A percentile compares a stretch with the other conserved stretches of the same genome.
Conservation (phyloP, 1,284 basidiomycete species). For the Kwoniella shivajii region DNA sequence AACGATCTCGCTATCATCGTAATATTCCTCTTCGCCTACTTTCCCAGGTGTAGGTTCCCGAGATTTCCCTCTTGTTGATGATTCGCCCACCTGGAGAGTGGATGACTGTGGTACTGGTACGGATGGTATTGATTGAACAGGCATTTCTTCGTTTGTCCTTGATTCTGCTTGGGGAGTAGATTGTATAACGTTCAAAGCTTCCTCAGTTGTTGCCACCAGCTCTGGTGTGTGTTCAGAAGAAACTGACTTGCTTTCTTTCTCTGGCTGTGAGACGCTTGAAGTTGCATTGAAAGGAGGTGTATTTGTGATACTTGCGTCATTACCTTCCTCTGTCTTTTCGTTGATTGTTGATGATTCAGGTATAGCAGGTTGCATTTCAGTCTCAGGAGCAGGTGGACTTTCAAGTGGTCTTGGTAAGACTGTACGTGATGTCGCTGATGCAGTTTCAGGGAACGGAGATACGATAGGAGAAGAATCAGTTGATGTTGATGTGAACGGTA, state of each 20-base stretch:
- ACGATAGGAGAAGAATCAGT: neutral
- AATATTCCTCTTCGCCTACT: neutral
- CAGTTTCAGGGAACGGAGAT: constrained; percentile 2
- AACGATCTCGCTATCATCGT: constrained; percentile 1
- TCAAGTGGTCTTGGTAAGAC: constrained; percentile 5
- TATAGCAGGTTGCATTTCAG: constrained; percentile 15
- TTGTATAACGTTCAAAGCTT: constrained; percentile 3
- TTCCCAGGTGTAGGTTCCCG: neutral
- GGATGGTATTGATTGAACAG: neutral
- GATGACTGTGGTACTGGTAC: constrained; percentile 1
- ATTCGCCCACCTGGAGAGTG: constrained; percentile 2
- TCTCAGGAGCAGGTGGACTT: constrained; percentile 17
- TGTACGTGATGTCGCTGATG: neutral
- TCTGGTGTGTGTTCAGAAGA: constrained; percentile 1
- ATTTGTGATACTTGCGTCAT: neutral
- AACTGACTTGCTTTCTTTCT: neutral
- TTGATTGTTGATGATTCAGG: too few species aligned
- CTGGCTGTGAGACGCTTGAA: too few species aligned
- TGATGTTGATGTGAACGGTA: neutral
- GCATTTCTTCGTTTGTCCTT: neutral
- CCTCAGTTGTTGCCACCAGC: constrained; percentile 6
- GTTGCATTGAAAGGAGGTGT: neutral
- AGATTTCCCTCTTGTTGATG: neutral
- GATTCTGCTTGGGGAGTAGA: neutral
- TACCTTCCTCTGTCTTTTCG: neutral